These are phyloP conservation scores for Kluyveromyces nonfermentans DNA, from an alignment of 805 yeast species.

Conservation along the genomic window DNA sequence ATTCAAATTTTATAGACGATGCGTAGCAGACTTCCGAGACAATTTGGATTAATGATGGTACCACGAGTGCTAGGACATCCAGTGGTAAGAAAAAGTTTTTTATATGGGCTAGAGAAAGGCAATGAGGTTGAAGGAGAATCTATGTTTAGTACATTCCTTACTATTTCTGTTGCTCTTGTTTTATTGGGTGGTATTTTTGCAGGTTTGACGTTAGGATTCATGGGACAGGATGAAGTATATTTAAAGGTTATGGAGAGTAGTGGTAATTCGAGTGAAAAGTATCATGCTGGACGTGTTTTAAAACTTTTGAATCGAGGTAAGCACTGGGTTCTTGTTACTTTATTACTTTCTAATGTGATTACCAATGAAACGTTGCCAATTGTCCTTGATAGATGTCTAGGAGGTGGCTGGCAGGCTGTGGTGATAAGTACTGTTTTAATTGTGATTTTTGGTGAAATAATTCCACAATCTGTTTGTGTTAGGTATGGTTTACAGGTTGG, in stretches of 20 bases:
- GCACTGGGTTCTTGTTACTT: constrained; percentile 92
- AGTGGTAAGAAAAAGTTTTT: background rate
- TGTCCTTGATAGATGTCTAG: constrained; percentile 82
- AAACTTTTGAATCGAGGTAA: constrained; percentile 70
- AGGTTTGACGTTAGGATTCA: constrained; percentile 85
- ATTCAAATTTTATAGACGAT: background rate
- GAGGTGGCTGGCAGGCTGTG: constrained; percentile 98
- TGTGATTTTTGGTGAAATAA: constrained; percentile 91
- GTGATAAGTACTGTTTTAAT: constrained; percentile 87
- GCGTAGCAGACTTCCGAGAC: background rate
- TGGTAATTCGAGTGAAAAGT: constrained; percentile 67
- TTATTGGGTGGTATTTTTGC: constrained; percentile 86
- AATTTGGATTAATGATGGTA: constrained; percentile 1
- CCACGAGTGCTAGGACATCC: constrained; percentile 5
- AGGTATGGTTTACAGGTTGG: constrained; percentile 90
- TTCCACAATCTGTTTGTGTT: constrained; percentile 90
- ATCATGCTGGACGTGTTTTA: constrained; percentile 63
- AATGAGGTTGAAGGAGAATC: constrained; percentile 10
- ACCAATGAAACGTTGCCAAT: constrained; percentile 93
- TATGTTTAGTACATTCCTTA: constrained; percentile 38
- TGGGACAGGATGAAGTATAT: constrained; percentile 98
- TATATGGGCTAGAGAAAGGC: background rate
- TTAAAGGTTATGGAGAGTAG: constrained; percentile 80
- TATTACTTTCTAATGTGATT: constrained; percentile 76
- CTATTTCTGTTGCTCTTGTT: constrained; percentile 52